These are phyloP conservation scores for Xanthoconium purpureum DNA, from an alignment of 768 basidiomycete species.

Conservation along the genomic window DNA sequence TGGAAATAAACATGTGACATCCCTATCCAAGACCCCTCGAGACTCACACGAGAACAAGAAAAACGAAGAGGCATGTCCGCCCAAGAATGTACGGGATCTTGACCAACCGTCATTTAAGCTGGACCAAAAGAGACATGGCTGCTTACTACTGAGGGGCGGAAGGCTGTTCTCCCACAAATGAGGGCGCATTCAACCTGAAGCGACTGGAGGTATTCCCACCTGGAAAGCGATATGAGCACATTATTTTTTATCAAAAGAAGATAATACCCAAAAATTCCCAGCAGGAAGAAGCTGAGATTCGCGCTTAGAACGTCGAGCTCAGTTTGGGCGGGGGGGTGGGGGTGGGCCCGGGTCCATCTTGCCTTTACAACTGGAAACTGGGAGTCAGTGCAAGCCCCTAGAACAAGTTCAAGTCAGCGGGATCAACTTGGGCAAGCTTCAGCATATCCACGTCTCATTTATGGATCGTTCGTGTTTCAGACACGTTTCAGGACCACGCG, in stretches of 20 bases:
- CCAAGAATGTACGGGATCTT: slow-evolving; percentile 24
- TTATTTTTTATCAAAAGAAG: background rate
- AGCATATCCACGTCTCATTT: too few species aligned
- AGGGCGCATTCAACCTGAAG: slow-evolving; percentile 15
- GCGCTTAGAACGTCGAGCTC: background rate
- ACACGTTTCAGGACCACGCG: too few species aligned
- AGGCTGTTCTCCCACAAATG: slow-evolving; percentile 12
- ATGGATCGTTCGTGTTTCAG: too few species aligned
- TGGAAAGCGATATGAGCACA: background rate
- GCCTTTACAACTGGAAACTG: background rate
- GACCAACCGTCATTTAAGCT: background rate
- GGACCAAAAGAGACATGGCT: background rate
- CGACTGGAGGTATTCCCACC: slow-evolving; percentile 22
- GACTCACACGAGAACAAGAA: slow-evolving; percentile 12
- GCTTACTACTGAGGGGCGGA: slow-evolving; percentile 22
- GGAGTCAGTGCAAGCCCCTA: too few species aligned
- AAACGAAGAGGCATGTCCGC: slow-evolving; percentile 7
- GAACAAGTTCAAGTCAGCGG: too few species aligned
- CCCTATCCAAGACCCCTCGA: background rate
- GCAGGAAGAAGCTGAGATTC: slow-evolving; percentile 7
- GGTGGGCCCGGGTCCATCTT: background rate
- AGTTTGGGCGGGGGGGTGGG: background rate
- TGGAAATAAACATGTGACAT: background rate
- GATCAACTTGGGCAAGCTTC: too few species aligned
- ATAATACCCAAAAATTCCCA: slow-evolving; percentile 21